A percentile compares a stretch with the other conserved stretches of the same genome.
These are phyloP conservation scores for Penicillium cosmopolitanum DNA, from an alignment of 495 filamentous ascomycete species.

Conservation along the genomic window DNA sequence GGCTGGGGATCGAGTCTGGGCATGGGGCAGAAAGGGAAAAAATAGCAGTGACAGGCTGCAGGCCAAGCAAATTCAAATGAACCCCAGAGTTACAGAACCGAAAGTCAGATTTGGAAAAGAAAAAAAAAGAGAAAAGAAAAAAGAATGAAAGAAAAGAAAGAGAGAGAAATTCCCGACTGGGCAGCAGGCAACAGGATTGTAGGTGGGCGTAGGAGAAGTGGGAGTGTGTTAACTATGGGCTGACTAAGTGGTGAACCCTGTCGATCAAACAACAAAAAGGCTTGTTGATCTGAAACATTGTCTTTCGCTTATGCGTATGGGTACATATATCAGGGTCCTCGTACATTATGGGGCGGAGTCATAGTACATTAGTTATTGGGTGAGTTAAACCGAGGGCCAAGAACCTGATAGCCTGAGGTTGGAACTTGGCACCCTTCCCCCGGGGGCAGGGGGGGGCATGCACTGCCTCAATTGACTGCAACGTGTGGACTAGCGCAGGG, in stretches of 20 bases:
- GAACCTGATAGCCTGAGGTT: neutral
- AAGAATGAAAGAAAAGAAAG: neutral
- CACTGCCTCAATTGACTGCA: slow-evolving; percentile 19
- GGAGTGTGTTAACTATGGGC: neutral
- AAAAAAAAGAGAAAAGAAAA: neutral
- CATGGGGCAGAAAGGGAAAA: too few species aligned
- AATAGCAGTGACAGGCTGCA: too few species aligned
- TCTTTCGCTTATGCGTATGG: slow-evolving; percentile 10
- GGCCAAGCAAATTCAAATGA: too few species aligned
- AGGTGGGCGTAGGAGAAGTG: neutral
- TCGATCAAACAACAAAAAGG: slow-evolving; percentile 35
- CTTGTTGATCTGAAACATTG: slow-evolving; percentile 27
- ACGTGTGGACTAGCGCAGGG: neutral
- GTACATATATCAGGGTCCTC: too few species aligned
- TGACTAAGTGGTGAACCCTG: slow-evolving; percentile 32
- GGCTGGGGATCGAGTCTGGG: too few species aligned
- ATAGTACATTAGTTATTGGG: too few species aligned
- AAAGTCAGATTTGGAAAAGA: neutral
- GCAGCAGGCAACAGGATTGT: slow-evolving; percentile 7
- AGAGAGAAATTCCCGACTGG: neutral
- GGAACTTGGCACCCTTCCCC: neutral
- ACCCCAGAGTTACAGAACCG: too few species aligned
- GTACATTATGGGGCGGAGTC: too few species aligned
- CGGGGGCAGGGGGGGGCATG: neutral
- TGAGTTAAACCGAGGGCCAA: neutral